Evolutionary conservation across 1,284 basidiomycete genomes (phyloP), one percentile per base, ranked within the genome.

Genomic region (Cryptococcus hybrid): DNA sequence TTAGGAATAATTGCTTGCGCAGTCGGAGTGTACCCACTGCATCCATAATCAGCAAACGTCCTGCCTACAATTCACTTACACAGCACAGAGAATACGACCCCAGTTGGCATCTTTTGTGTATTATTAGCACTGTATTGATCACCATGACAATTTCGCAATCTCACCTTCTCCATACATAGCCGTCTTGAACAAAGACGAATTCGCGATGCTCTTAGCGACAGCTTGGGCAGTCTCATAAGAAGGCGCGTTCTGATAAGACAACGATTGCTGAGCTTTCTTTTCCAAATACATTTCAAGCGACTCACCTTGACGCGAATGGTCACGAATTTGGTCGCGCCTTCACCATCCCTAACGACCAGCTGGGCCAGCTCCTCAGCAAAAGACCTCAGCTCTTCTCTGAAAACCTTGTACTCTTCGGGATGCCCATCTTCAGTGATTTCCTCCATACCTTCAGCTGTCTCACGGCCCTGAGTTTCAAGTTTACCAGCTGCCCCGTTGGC

Each of bases 311-410:
- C 92, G 7, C 84, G 85, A 44, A 99, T 86, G 8, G 91, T 91
- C 43, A 99, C 92, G 75, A 99, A 99, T 76, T 99, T 99, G 30
- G 94, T 96, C 0, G 96, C 96, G 5, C 95, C 95, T 75, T 99
- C 96, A 3, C 95, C 95, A 68, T 99, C 95, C 39, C 94, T 80
- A 1, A 98, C 96, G 34, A 99, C 92, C 50, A 99, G 81, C 75
- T 97, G 85, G 0, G 94, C 94, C 3, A 99, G 82, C 56, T 98
- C 92, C 47, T 87, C 84, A 1, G 92, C 88, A 72, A 99, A 96
- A 12, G 78, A 71, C 0, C 92, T 92, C 52, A 99, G 81, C 71
- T 91, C 87, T 43, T 86, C 82, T 68, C 86, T 86, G 82, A 99
- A 99, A 1, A 81, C 71, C 38, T 82, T 81, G 67, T 85, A 96